phyloP scores from a whole-genome alignment of 306 rosid species.

The Casuarina cunninghamiana region DNA sequence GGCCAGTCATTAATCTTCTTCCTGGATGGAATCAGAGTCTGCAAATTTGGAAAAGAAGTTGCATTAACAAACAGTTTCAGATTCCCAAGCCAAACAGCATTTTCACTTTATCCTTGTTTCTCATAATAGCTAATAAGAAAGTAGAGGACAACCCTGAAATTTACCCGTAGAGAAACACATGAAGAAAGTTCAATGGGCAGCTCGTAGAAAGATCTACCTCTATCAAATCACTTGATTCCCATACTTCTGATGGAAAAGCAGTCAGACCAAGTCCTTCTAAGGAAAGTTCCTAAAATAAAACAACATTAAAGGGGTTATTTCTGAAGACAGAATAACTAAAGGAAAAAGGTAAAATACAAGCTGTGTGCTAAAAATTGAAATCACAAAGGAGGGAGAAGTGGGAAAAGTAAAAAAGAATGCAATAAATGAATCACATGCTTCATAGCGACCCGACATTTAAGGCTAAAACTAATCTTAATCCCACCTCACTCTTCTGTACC shows the following conservation, averaged over 20 bases:
- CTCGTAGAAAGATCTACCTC: slow-evolving; percentile 76
- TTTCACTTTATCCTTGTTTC: background rate
- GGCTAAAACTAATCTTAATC: background rate
- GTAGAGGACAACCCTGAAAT: background rate
- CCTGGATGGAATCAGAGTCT: slow-evolving; percentile 75
- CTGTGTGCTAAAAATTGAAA: slow-evolving; percentile 2
- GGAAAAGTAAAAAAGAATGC: background rate
- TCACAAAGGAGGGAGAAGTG: background rate
- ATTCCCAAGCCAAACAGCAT: background rate
- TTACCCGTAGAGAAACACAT: slow-evolving; percentile 36
- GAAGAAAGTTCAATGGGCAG: slow-evolving; percentile 83
- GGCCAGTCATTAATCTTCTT: slow-evolving; percentile 92
- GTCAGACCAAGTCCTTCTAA: slow-evolving; percentile 75
- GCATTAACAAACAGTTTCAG: slow-evolving; percentile 27
- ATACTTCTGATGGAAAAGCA: slow-evolving; percentile 77
- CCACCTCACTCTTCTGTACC: background rate
- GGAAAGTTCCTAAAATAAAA: slow-evolving; percentile 69
- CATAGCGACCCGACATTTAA: background rate
- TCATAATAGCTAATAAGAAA: background rate
- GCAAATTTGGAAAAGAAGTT: slow-evolving; percentile 39
- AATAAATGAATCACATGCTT: background rate
- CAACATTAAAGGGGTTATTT: slow-evolving; percentile 3
- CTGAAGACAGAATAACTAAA: slow-evolving; percentile 8
- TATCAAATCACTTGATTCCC: slow-evolving; percentile 70
- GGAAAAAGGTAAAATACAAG: slow-evolving; percentile 9